Percentiles rank a stretch among this genome's conserved stretches.
Evolutionary conservation across 495 filamentous ascomycete genomes (phyloP).

Genomic region (Talaromyces borbonicus): DNA sequence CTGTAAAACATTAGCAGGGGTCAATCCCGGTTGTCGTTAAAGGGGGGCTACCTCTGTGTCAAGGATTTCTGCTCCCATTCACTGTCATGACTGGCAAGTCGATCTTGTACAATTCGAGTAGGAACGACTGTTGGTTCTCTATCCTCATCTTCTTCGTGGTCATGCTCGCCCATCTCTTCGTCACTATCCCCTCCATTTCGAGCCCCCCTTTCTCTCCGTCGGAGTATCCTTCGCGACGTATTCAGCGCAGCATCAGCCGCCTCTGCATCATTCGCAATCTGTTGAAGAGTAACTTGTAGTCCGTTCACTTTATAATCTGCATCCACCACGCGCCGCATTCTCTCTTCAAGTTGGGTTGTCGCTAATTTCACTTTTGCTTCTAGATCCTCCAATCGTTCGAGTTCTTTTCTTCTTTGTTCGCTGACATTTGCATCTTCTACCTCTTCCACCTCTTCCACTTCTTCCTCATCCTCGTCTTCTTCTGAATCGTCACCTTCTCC

Average conservation of each 20-base stretch:
- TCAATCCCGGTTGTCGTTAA: neutral
- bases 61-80: slow-evolving; percentile 27
- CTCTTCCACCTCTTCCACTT: neutral
- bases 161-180: slow-evolving; percentile 14
- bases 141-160: slow-evolving; percentile 17
- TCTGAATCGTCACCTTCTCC: neutral
- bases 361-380: slow-evolving; percentile 22
- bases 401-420: slow-evolving; percentile 7
- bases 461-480: slow-evolving; percentile 10
- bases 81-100: slow-evolving; percentile 15
- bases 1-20: slow-evolving; percentile 13
- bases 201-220: slow-evolving; percentile 11
- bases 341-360: slow-evolving; percentile 29
- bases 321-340: slow-evolving; percentile 32
- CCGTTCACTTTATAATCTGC: slow-evolving; percentile 21
- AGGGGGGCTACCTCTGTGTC: slow-evolving; percentile 23
- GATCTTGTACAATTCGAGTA: slow-evolving; percentile 20
- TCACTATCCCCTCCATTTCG: slow-evolving; percentile 11
- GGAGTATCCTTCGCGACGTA: slow-evolving; percentile 16
- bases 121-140: slow-evolving; percentile 17
- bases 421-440: slow-evolving; percentile 7
- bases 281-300: slow-evolving; percentile 21
- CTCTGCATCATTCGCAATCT: slow-evolving; percentile 20
- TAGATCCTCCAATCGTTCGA: slow-evolving; percentile 17
- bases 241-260: slow-evolving; percentile 9